Evolutionary conservation across 1,284 basidiomycete genomes (phyloP), one percentile per base, ranked within the genome.

Genomic region (Retiboletus flavoniger): DNA sequence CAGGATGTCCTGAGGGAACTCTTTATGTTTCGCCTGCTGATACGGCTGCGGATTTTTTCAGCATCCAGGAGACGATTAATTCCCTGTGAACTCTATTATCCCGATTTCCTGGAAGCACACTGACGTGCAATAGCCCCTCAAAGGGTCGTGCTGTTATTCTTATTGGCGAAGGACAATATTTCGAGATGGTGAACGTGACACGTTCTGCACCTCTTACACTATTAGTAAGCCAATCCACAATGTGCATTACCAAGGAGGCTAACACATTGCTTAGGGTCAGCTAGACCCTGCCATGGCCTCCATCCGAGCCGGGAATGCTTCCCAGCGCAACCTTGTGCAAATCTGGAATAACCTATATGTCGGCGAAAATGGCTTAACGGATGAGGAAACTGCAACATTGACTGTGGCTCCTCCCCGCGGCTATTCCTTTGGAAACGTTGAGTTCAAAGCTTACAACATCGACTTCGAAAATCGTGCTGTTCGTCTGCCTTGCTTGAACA

Each of bases 371-470:
- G 77, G 74, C 5, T 73, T 78, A 66, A 78, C 82, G 56, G 81
- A 84, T 60, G 80, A 78, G 2, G 68, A 78, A 45, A 79, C 80
- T 1, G 76, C 81, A 7, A 79, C 83, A 28, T 6, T 85, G n/a
- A 73, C 78, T 26, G 76, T 86, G 21, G 76, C 77, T 2, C 3
- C 81, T 81, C 2, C 75, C 77, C 1, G 69, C 71, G 78, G 77
- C 38, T 74, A 76, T 1, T 74, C 81, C 3, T 83, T 81, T 55
- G 84, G 84, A 0, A 83, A 75, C 51, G 61, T 64, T 10, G 78
- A 87, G 61, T 85, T 87, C 70, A 85, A 74, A 61, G 79, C 77
- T 7, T 87, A 87, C 60, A 87, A 87, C 60, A 80, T 88, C 58
- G 76, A 87, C 63, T 83, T 86, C 55, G 75, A 84, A 60, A 87